These are phyloP conservation scores for Coemansia sp. DNA, from an alignment of 192 early-diverging fungal species.

Conservation along the genomic window DNA sequence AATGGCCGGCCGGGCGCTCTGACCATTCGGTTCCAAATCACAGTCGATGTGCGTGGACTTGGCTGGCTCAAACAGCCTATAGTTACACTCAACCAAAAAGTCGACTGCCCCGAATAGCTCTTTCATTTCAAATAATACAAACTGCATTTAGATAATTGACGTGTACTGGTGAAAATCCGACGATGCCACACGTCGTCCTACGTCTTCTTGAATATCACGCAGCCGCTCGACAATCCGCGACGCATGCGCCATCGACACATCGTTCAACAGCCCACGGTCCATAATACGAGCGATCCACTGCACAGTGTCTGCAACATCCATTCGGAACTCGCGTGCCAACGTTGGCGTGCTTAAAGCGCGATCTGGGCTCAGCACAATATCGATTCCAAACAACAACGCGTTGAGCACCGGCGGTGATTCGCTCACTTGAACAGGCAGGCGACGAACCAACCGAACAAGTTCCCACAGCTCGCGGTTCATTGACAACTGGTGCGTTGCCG, in stretches of 20 bases:
- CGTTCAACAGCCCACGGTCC: slow-evolving; percentile 10
- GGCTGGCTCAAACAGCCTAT: slow-evolving; percentile 47
- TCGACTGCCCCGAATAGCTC: slow-evolving; percentile 44
- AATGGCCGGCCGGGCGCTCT: slow-evolving; percentile 20
- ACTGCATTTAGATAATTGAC: slow-evolving; percentile 14
- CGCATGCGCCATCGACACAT: slow-evolving; percentile 19
- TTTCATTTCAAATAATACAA: neutral
- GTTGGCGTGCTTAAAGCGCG: slow-evolving; percentile 35
- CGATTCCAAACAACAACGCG: slow-evolving; percentile 47
- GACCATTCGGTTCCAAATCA: slow-evolving; percentile 47
- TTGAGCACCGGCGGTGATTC: slow-evolving; percentile 41
- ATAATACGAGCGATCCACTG: slow-evolving; percentile 28
- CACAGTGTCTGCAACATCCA: slow-evolving; percentile 30
- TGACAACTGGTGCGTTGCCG: slow-evolving; percentile 30
- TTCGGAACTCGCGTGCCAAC: slow-evolving; percentile 40
- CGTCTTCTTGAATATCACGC: slow-evolving; percentile 37
- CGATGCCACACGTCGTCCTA: slow-evolving; percentile 13
- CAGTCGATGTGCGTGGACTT: slow-evolving; percentile 30
- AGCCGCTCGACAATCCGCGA: slow-evolving; percentile 26
- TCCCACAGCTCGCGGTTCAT: slow-evolving; percentile 53
- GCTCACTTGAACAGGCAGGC: slow-evolving; percentile 6
- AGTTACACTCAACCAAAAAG: slow-evolving; percentile 46
- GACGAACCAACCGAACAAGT: slow-evolving; percentile 27
- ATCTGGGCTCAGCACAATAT: slow-evolving; percentile 36
- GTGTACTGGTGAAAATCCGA: slow-evolving; percentile 17